Conservation (phyloP, 306 rosid species). For the Begonia fuchsioides region DNA sequence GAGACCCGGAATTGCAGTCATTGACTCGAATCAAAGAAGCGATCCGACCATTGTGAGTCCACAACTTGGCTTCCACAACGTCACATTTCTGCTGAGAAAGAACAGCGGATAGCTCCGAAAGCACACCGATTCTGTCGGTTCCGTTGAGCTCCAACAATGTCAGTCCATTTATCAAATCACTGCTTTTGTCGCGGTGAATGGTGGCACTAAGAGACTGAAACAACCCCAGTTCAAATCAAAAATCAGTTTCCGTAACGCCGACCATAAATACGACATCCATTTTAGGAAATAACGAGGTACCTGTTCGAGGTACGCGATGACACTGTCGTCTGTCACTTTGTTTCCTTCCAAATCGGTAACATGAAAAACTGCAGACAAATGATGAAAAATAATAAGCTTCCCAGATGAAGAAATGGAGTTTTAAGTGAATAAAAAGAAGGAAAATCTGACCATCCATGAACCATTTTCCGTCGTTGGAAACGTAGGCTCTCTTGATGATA, state of each 20-base stretch:
- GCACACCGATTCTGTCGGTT: slow-evolving; percentile 78
- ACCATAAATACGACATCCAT: not conserved
- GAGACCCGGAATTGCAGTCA: slow-evolving; percentile 52
- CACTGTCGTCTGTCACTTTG: slow-evolving; percentile 71
- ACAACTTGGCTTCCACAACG: slow-evolving; percentile 80
- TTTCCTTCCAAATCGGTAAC: slow-evolving; percentile 65
- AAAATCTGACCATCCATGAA: slow-evolving; percentile 76
- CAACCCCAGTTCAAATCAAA: not conserved
- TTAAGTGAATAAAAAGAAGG: not conserved
- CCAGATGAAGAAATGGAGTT: not conserved
- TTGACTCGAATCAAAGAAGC: slow-evolving; percentile 59
- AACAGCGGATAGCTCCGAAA: slow-evolving; percentile 86
- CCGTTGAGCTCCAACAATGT: slow-evolving; percentile 73
- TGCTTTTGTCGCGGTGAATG: slow-evolving; percentile 30
- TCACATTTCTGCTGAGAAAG: slow-evolving; percentile 69
- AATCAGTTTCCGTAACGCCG: not conserved
- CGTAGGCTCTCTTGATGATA: slow-evolving; percentile 70
- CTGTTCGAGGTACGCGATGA: slow-evolving; percentile 66
- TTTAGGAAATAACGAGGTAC: slow-evolving; percentile 19
- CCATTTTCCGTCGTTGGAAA: slow-evolving; percentile 88
- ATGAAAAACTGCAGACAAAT: slow-evolving; percentile 63
- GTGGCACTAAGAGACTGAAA: slow-evolving; percentile 64
- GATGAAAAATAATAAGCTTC: not conserved
- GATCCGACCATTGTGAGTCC: slow-evolving; percentile 96
- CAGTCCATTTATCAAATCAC: slow-evolving; percentile 26